Evolutionary conservation across 2,329 filamentous ascomycete genomes (phyloP).

Genomic region (Fusarium sp.): DNA sequence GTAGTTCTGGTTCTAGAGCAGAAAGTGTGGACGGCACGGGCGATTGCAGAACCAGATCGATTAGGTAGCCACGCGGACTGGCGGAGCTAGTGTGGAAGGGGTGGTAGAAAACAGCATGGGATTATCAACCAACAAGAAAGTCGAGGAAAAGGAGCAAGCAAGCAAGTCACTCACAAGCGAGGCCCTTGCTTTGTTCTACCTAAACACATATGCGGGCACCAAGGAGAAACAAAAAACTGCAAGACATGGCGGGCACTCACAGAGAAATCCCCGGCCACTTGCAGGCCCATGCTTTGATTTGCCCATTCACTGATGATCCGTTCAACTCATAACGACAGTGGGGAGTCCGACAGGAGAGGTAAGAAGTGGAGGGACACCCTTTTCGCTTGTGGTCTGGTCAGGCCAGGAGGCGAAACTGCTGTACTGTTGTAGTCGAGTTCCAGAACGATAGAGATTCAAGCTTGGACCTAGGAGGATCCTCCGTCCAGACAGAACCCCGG

Average conservation of each 20-base stretch:
- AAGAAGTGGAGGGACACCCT: constrained; percentile 10
- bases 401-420: constrained; percentile 10
- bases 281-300: constrained; percentile 25
- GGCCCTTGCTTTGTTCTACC: constrained; percentile 5
- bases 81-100: background rate
- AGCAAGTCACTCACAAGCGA: background rate
- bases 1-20: background rate
- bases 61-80: background rate
- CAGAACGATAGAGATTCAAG: constrained; percentile 22
- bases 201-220: constrained; percentile 2
- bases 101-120: background rate
- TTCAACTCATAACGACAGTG: constrained; percentile 2
- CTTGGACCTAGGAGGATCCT: constrained; percentile 13
- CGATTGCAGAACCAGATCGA: constrained; percentile 32
- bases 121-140: constrained; percentile 1
- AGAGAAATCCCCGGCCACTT: background rate
- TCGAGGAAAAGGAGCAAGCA: background rate
- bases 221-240: constrained; percentile 1
- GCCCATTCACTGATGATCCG: constrained; percentile 2
- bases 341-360: constrained; percentile 1
- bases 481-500: constrained; percentile 3
- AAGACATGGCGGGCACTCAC: background rate
- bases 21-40: constrained; percentile 7
- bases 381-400: background rate
- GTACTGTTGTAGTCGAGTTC: constrained; percentile 8